phyloP scores from a whole-genome alignment of 2,329 filamentous ascomycete species.

The Penicillium olsonii region DNA sequence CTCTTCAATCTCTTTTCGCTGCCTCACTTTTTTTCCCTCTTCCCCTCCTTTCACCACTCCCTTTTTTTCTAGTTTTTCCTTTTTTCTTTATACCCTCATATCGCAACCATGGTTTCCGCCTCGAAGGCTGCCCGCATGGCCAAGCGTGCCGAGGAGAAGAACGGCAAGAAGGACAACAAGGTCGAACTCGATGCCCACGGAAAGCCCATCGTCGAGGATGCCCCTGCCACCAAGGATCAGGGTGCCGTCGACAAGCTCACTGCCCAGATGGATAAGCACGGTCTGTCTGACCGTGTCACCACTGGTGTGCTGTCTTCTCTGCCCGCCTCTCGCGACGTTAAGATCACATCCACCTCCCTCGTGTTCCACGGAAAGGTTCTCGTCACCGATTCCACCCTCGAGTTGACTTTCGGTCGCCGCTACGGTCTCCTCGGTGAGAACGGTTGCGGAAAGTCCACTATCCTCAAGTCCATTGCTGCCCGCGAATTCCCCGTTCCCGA shows the following conservation, averaged over 20 bases:
- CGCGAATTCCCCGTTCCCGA: constrained; percentile 96
- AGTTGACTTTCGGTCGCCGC: constrained; percentile 87
- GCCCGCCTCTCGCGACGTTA: constrained; percentile 84
- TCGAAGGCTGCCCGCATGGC: constrained; percentile 69
- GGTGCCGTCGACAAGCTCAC: constrained; percentile 84
- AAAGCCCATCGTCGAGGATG: constrained; percentile 53
- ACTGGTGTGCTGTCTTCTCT: constrained; percentile 93
- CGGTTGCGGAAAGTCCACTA: constrained; percentile 98
- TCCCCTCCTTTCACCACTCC: constrained; percentile 11
- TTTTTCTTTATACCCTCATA: constrained; percentile 13
- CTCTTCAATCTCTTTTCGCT: constrained; percentile 30
- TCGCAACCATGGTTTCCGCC: constrained; percentile 62
- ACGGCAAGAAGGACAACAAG: constrained; percentile 60
- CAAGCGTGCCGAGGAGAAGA: constrained; percentile 63
- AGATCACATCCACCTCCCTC: constrained; percentile 89
- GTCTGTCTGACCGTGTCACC: constrained; percentile 95
- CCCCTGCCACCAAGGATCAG: constrained; percentile 69
- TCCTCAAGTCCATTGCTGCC: constrained; percentile 89
- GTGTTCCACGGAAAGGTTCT: constrained; percentile 98
- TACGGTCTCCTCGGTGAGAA: constrained; percentile 98
- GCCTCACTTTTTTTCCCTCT: constrained; percentile 14
- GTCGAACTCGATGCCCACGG: constrained; percentile 71
- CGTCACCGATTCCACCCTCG: constrained; percentile 89
- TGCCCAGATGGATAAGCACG: constrained; percentile 92
- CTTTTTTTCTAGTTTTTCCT: constrained; percentile 12